Percentiles rank a stretch among this genome's conserved stretches.
Conservation (phyloP, 345 rosid species). For the Laguncularia racemosa region DNA sequence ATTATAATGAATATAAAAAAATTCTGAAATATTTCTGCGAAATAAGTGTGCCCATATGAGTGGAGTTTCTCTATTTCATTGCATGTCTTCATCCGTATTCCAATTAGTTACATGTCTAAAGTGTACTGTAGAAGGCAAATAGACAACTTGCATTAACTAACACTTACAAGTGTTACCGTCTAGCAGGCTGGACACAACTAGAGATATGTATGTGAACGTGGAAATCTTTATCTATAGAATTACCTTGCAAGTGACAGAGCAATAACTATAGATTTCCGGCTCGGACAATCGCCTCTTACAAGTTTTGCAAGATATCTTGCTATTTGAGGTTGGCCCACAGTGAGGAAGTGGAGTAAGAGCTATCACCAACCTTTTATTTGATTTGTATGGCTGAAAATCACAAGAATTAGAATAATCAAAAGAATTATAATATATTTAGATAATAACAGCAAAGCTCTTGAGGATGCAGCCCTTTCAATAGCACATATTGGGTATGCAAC, state of each 20-base stretch:
- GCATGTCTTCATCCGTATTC: too few relatives aligned
- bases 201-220: too few relatives aligned
- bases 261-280: constrained; percentile 23
- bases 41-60: too few relatives aligned
- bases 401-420: background rate
- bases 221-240: background rate
- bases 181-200: background rate
- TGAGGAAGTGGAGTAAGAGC: constrained; percentile 40
- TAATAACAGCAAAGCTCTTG: background rate
- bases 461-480: background rate
- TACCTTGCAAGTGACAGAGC: constrained; percentile 45
- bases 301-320: constrained; percentile 16
- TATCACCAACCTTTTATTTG: constrained; percentile 33
- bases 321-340: constrained; percentile 11
- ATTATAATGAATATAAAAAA: too few relatives aligned
- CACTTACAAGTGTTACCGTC: too few relatives aligned
- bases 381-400: constrained; percentile 32
- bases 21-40: too few relatives aligned
- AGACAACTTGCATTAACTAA: too few relatives aligned
- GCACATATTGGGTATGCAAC: too few relatives aligned
- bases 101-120: too few relatives aligned
- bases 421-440: background rate
- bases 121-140: too few relatives aligned
- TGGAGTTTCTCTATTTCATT: too few relatives aligned
- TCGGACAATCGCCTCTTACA: constrained; percentile 29